Conservation (phyloP, 345 rosid species). For the Eucalyptus cloeziana region DNA sequence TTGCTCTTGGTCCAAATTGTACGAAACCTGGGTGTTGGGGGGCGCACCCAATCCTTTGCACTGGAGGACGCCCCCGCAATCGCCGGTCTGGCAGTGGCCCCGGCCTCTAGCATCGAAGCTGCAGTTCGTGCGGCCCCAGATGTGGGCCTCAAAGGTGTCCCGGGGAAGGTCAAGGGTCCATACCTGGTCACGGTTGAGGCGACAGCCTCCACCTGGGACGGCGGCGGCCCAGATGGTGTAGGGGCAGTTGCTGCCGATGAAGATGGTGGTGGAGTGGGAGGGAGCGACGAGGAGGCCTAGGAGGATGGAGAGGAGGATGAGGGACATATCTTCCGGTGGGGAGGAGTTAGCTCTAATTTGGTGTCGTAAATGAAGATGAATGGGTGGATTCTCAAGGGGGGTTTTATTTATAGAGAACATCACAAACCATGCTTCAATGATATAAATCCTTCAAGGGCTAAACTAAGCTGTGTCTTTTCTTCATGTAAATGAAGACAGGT, state of each 20-base stretch:
- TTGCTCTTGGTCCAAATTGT: background rate
- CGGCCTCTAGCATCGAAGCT: background rate
- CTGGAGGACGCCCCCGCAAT: fast-evolving
- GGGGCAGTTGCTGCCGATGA: background rate
- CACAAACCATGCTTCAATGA: too few species aligned
- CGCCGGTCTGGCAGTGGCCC: background rate
- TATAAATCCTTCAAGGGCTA: too few species aligned
- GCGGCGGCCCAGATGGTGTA: fast-evolving
- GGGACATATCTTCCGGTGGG: background rate
- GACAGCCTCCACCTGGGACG: fast-evolving
- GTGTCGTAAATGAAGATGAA: too few species aligned
- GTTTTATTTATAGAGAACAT: too few species aligned
- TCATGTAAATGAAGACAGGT: too few species aligned
- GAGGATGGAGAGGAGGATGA: background rate
- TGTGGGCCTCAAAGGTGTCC: fast-evolving
- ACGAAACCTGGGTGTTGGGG: background rate
- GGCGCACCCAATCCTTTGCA: background rate
- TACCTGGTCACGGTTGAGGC: too few species aligned
- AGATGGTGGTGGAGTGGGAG: background rate
- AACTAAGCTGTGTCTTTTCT: too few species aligned
- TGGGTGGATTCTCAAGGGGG: too few species aligned
- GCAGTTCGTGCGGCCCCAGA: fast-evolving
- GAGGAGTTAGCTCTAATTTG: too few species aligned
- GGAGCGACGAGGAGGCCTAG: background rate
- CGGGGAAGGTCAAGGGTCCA: background rate